Evolutionary conservation across 176 grass and related monocot genomes (phyloP).

Genomic region (Ananas comosus): DNA sequence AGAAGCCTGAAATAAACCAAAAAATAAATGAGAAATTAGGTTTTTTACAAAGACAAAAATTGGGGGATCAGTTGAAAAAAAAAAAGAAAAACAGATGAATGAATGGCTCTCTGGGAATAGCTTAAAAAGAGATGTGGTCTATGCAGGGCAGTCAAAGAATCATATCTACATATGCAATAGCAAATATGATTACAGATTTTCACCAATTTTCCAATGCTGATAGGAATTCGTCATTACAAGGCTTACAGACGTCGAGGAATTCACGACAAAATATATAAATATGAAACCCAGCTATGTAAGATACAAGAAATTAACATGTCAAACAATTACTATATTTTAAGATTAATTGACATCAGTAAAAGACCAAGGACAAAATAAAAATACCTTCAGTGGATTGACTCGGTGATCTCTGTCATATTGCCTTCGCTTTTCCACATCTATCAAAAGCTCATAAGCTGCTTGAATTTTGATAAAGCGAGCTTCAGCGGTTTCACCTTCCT

Average conservation of each 20-base stretch:
- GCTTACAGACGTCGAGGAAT: not conserved
- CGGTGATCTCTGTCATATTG: conserved; percentile 74
- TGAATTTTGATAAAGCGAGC: conserved; percentile 99
- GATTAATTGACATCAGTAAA: conserved; percentile 6
- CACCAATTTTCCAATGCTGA: too few species aligned
- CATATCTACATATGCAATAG: too few species aligned
- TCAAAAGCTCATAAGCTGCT: conserved; percentile 94
- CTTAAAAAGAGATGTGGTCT: not conserved
- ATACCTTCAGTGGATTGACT: conserved; percentile 95
- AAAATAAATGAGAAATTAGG: not conserved
- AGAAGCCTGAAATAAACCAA: conserved; percentile 39
- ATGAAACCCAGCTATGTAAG: not conserved
- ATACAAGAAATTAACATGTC: not conserved
- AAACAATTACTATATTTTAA: not conserved
- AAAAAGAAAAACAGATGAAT: not conserved
- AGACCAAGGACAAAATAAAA: conserved; percentile 11
- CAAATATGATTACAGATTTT: too few species aligned
- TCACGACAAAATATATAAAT: not conserved
- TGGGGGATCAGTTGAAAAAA: not conserved
- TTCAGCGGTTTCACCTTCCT: conserved; percentile 89
- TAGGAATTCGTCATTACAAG: too few species aligned
- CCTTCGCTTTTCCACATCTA: conserved; percentile 67
- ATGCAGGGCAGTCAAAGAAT: too few species aligned
- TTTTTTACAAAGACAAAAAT: not conserved
- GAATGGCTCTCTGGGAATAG: not conserved